These are phyloP conservation scores for Aureobasidium subglaciale DNA, from an alignment of 2,329 filamentous ascomycete species.

Conservation along the genomic window DNA sequence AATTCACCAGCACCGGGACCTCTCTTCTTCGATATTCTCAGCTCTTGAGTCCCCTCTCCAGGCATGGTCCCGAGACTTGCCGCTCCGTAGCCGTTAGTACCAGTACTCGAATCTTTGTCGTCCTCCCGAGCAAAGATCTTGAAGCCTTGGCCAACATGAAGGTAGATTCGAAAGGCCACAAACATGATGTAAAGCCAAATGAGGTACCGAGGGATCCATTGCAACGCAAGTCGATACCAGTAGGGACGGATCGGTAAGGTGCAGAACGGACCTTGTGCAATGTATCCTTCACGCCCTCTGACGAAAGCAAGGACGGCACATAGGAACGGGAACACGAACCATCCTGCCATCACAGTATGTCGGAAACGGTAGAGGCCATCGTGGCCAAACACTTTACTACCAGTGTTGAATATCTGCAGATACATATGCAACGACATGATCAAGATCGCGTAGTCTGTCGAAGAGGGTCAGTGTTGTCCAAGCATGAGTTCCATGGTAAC, in stretches of 20 bases:
- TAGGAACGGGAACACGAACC: slow-evolving; percentile 51
- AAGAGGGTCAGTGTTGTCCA: not conserved
- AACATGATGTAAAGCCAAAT: slow-evolving; percentile 58
- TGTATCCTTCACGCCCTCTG: slow-evolving; percentile 48
- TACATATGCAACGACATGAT: slow-evolving; percentile 68
- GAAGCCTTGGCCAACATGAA: slow-evolving; percentile 51
- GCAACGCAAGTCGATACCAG: slow-evolving; percentile 62
- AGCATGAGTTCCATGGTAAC: not conserved
- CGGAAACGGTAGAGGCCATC: slow-evolving; percentile 65
- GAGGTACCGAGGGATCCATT: slow-evolving; percentile 68
- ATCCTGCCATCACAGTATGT: slow-evolving; percentile 50
- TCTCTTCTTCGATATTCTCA: slow-evolving; percentile 1
- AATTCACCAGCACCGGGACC: not conserved
- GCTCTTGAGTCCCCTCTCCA: not conserved
- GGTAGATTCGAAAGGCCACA: slow-evolving; percentile 63
- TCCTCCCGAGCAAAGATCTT: slow-evolving; percentile 30
- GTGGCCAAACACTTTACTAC: slow-evolving; percentile 35
- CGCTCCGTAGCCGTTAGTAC: not conserved
- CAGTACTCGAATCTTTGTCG: slow-evolving; percentile 19
- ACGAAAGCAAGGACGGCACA: slow-evolving; percentile 59
- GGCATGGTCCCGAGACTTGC: not conserved
- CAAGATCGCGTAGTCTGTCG: slow-evolving; percentile 58
- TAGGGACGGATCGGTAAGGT: slow-evolving; percentile 58
- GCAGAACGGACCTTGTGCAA: slow-evolving; percentile 60
- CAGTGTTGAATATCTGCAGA: slow-evolving; percentile 61